Base-by-base conservation (phyloP, 2,329 filamentous ascomycete species). In the Fusarium chaquense region DNA sequence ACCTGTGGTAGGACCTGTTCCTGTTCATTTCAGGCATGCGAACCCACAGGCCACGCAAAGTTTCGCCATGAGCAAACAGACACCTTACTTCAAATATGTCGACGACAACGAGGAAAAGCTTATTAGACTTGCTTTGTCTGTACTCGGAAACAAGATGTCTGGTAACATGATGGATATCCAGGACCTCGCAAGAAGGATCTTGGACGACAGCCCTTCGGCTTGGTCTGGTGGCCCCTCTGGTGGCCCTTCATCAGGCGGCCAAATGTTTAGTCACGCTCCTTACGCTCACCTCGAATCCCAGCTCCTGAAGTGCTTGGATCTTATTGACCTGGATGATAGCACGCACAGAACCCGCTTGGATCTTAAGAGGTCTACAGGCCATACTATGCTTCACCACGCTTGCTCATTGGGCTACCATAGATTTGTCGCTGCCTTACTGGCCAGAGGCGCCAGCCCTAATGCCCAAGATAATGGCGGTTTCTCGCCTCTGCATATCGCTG, bases 361-460 rank as follows among this genome's bases (percentile, higher is more conserved):
- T 75, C 81, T 91, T 52, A 86, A 85, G 71, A 80, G 82, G 67
- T 80, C 86, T 2, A 92, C 89, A 15, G 93, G 93, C 1, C 92
- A 95, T 75, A 93, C 91, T 2, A 90, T 97, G 85, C 85, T 97
- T 65, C 93, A 96, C 74, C 83, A 94, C 66, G 92, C 92, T 3
- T 92, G 90, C 71, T 91, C 91, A 11, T 81, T 94, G 15, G 93
- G 93, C 8, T 86, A 93, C 71, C 87, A 90, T 67, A 87, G 91
- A 47, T 91, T 97, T 68, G 92, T 92, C 51, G 91, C 91, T 15
- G 92, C 90, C 32, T 84, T 97, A 28, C 82, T 97, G 22, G 91
- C 90, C 12, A 87, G 92, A 68, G 92, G 93, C n/a, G 93, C 92
- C 22, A 91, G 91, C 74, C 89, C 91, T 1, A 90, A 95, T 73